A percentile compares a stretch with the other conserved stretches of the same genome.
Evolutionary conservation across 176 grass and related monocot species (phyloP).

Genomic region (Avena sativa): DNA sequence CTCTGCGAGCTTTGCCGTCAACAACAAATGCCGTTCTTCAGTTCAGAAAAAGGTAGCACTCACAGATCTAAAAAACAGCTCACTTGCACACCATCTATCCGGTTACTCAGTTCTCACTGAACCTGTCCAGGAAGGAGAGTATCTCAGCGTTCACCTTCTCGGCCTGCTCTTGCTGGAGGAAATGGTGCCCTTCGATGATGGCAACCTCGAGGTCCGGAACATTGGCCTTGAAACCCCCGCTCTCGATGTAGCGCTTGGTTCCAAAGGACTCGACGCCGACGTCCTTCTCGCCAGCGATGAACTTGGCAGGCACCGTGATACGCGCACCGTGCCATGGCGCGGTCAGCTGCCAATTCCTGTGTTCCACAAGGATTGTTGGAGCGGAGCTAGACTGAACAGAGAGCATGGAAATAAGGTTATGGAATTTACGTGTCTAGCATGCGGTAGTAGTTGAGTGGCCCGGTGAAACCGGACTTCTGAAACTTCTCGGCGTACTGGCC

Average conservation of each 20-base stretch:
- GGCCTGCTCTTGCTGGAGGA: constrained; percentile 67
- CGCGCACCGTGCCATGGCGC: constrained; percentile 59
- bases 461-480: constrained; percentile 71
- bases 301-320: constrained; percentile 59
- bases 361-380: constrained; percentile 13
- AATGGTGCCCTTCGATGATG: constrained; percentile 66
- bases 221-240: constrained; percentile 41
- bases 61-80: neutral
- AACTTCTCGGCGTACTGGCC: constrained; percentile 59
- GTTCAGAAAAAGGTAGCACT: constrained; percentile 4
- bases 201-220: constrained; percentile 55
- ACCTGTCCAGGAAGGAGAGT: constrained; percentile 52
- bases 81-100: neutral
- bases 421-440: constrained; percentile 47
- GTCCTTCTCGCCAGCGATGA: constrained; percentile 55
- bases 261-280: constrained; percentile 41
- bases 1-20: neutral
- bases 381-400: neutral
- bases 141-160: constrained; percentile 57
- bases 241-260: constrained; percentile 43
- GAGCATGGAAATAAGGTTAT: neutral
- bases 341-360: constrained; percentile 61
- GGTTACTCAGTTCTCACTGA: neutral
- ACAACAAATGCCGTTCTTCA: neutral
- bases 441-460: constrained; percentile 76